Conservation (phyloP, 768 basidiomycete genomes). For the Amanita subjunquillea region DNA sequence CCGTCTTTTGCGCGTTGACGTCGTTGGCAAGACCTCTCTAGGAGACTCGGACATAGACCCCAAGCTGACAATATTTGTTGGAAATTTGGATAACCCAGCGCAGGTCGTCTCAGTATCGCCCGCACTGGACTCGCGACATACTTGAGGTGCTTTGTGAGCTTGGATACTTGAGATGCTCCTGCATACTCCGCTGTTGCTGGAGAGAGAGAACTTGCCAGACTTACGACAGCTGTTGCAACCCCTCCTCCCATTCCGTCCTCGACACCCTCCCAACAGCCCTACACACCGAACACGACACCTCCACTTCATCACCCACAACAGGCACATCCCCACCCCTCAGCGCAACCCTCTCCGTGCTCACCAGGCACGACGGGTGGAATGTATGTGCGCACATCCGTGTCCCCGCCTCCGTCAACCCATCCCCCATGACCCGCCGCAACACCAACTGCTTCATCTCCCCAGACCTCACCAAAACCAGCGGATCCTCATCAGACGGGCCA, state of each 20-base stretch:
- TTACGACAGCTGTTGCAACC: slow-evolving; percentile 19
- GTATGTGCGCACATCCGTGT: slow-evolving; percentile 44
- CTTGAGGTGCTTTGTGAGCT: no score
- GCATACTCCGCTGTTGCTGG: no score
- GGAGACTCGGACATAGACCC: slow-evolving; percentile 43
- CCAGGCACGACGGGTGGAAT: slow-evolving; percentile 68
- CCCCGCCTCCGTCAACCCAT: slow-evolving; percentile 8
- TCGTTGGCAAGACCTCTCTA: slow-evolving; percentile 22
- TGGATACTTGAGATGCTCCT: no score
- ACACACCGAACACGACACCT: slow-evolving; percentile 72
- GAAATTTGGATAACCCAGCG: slow-evolving; percentile 87
- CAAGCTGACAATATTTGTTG: slow-evolving; percentile 80
- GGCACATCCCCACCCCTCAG: slow-evolving; percentile 45
- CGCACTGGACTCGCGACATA: no score
- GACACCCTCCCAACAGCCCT: slow-evolving; percentile 50
- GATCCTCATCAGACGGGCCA: slow-evolving; percentile 69
- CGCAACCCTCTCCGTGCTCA: slow-evolving; percentile 55
- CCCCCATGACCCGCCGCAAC: slow-evolving; percentile 19
- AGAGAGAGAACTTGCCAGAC: not conserved
- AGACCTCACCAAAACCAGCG: slow-evolving; percentile 23
- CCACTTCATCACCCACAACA: slow-evolving; percentile 32
- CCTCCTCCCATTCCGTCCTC: slow-evolving; percentile 50
- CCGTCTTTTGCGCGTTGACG: slow-evolving; percentile 72
- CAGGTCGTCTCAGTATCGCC: no score
- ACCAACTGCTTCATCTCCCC: slow-evolving; percentile 25